Conservation (phyloP, 2,329 filamentous ascomycete genomes). For the Capronia coronata region DNA sequence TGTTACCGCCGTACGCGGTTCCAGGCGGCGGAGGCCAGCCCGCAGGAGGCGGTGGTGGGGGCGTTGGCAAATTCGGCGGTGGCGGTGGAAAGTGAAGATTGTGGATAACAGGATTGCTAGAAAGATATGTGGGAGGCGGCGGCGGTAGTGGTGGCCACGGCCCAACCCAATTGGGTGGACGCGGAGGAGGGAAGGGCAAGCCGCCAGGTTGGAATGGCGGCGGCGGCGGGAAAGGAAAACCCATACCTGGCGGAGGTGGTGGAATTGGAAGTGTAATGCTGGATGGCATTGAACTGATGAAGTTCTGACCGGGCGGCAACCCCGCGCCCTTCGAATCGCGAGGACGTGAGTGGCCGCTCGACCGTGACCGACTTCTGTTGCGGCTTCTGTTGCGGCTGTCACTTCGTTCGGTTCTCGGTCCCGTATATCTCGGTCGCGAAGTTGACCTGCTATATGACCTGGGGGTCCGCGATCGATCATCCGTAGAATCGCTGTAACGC, state of each 20-base stretch:
- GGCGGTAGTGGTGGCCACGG: slow-evolving; percentile 26
- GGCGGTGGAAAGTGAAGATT: slow-evolving; percentile 12
- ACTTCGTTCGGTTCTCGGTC: neutral
- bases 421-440: slow-evolving; percentile 26
- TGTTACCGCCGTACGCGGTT: slow-evolving; percentile 1
- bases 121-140: slow-evolving; percentile 24
- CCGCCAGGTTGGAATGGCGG: slow-evolving; percentile 4
- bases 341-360: slow-evolving; percentile 22
- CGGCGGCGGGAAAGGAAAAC: slow-evolving; percentile 12
- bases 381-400: slow-evolving; percentile 13
- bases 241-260: slow-evolving; percentile 16
- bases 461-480: slow-evolving; percentile 29
- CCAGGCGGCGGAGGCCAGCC: slow-evolving; percentile 3
- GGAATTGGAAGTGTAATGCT: slow-evolving; percentile 21
- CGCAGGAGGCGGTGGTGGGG: slow-evolving; percentile 9
- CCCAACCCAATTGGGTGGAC: slow-evolving; percentile 24
- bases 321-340: neutral
- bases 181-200: slow-evolving; percentile 17
- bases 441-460: slow-evolving; percentile 29
- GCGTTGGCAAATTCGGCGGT: slow-evolving; percentile 2
- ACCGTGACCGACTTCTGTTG: slow-evolving; percentile 15
- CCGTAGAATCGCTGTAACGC: slow-evolving; percentile 37
- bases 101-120: slow-evolving; percentile 2
- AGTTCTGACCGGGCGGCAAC: neutral
- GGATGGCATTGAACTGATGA: neutral